Base-by-base conservation (phyloP, 495 filamentous ascomycete species). In the Tuber brumale region DNA sequence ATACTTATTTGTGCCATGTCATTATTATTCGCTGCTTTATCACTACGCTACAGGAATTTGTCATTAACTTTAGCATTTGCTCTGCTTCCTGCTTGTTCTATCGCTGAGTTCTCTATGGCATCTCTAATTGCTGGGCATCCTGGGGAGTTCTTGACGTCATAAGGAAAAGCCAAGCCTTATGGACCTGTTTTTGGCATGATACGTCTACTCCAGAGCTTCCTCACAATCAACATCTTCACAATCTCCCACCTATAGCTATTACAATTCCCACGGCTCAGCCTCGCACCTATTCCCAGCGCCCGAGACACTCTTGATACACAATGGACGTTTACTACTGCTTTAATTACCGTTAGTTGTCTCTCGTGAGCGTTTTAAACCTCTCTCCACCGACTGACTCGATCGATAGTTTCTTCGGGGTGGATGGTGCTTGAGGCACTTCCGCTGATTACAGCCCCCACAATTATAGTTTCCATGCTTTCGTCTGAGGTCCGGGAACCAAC, bases 341-440 rank as follows among this genome's bases (percentile, higher is more conserved):
- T 57, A 83, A 81, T 72, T 83, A 83, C 73, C 71, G 81, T 83
- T 81, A 27, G 76, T 46, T 66, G 3, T 43, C 27, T 39, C 70
- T 21, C 44, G 9, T n/a, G 70, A 72, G 72, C 31, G 43, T 57
- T 73, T 73, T 19, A 19, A n/a, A 5, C n/a, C n/a, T 57, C n/a
- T 69, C 23, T 31, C 23, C 21, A 9, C 46, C 9, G 35, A 45
- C 76, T 79, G 70, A 77, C 41, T 51, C 5, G n/a, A 69, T n/a
- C 66, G 21, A 69, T 35, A 83, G 81, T 83, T 48, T 83, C 91
- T 37, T 85, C 89, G 10, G 88, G 85, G 77, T 93, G 91, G 92
- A 87, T 93, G 70, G 80, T 86, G 31, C 79, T 92, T 19, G 92
- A 95, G 85, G 88, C 91, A 51, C 19, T 90, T 6, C 87, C 91